Evolutionary conservation across 129 eudicot genomes (phyloP).

Genomic region (Oenanthe sinensis): DNA sequence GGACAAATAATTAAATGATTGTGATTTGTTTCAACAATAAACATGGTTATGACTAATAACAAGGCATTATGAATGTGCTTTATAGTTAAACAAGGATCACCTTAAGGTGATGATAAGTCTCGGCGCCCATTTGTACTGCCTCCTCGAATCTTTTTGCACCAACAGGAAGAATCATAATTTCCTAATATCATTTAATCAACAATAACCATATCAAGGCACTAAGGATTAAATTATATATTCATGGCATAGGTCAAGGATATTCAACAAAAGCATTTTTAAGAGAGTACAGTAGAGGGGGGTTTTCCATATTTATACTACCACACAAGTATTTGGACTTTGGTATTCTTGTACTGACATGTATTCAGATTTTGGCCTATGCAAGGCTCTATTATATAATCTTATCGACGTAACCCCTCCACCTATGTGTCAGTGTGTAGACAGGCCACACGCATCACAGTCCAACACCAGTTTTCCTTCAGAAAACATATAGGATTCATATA

Average conservation of each 20-base stretch:
- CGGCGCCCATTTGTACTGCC: slow-evolving; percentile 95
- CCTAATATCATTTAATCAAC: slow-evolving; percentile 30
- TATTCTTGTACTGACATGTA: neutral
- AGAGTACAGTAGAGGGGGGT: neutral
- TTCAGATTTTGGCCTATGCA: neutral
- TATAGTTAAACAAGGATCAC: slow-evolving; percentile 23
- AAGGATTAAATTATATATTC: neutral
- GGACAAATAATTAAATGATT: neutral
- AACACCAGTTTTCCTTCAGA: neutral
- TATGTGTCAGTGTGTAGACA: neutral
- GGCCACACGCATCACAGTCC: neutral
- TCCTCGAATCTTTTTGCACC: slow-evolving; percentile 87
- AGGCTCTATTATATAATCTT: neutral
- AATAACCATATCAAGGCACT: slow-evolving; percentile 4
- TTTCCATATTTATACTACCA: neutral
- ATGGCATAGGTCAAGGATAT: neutral
- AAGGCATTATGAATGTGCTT: neutral
- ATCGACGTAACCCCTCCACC: neutral
- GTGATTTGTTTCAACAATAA: neutral
- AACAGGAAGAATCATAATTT: slow-evolving; percentile 82
- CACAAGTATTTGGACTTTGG: neutral
- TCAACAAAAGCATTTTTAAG: neutral
- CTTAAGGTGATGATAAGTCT: slow-evolving; percentile 94
- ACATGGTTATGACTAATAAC: neutral
- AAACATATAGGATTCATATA: neutral